Evolutionary conservation across 1,139 yeast species (phyloP).

Genomic region (Blastobotrys niveus): DNA sequence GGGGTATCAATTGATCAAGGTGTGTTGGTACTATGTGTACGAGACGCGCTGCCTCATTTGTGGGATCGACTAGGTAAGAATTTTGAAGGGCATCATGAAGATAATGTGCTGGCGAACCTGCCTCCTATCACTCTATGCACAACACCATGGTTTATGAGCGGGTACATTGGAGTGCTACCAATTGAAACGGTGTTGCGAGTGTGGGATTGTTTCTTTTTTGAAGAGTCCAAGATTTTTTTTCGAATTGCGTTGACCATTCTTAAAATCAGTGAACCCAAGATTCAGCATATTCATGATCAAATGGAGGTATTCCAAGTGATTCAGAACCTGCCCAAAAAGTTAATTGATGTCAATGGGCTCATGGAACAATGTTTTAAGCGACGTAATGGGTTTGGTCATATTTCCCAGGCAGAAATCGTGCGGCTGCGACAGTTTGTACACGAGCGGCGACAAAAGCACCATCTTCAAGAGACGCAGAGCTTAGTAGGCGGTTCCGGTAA

Average conservation of each 20-base stretch:
- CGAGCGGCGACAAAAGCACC: conserved; percentile 34
- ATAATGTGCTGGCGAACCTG: conserved; percentile 63
- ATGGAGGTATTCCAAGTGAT: conserved; percentile 83
- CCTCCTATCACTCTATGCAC: conserved; percentile 94
- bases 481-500: neutral
- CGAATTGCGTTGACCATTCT: conserved; percentile 79
- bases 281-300: conserved; percentile 49
- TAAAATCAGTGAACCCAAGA: conserved; percentile 65
- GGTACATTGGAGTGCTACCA: conserved; percentile 82
- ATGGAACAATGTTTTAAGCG: conserved; percentile 72
- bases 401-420: conserved; percentile 75
- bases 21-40: conserved; percentile 77
- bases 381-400: conserved; percentile 65
- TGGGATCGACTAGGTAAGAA: conserved; percentile 53
- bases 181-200: conserved; percentile 79
- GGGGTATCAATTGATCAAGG: conserved; percentile 97
- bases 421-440: conserved; percentile 73
- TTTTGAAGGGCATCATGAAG: conserved; percentile 40
- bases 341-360: conserved; percentile 64
- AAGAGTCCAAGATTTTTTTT: conserved; percentile 82
- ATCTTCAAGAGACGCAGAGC: neutral
- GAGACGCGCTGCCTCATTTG: conserved; percentile 75
- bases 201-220: conserved; percentile 94
- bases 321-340: conserved; percentile 71
- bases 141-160: conserved; percentile 97